phyloP scores from a whole-genome alignment of 2,329 filamentous ascomycete genomes.

The Penicillium sp. region DNA sequence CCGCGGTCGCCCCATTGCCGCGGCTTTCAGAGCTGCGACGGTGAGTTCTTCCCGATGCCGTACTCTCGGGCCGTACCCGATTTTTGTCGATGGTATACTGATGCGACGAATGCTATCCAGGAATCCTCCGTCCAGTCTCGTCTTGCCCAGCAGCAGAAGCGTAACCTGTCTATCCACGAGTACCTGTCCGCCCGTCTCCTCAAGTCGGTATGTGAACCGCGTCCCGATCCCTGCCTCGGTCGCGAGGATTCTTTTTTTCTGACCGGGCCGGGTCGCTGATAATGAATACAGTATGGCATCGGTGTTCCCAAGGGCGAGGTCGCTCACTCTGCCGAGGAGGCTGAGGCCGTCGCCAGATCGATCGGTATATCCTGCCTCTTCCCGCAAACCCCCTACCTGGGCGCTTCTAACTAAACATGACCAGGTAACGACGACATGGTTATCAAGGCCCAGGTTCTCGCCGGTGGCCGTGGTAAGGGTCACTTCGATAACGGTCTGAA shows the following conservation, averaged over 20 bases:
- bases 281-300: conserved; percentile 73
- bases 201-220: conserved; percentile 54
- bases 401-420: conserved; percentile 19
- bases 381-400: conserved; percentile 2
- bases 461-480: conserved; percentile 96
- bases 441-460: conserved; percentile 98
- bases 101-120: conserved; percentile 38
- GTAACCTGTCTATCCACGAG: conserved; percentile 95
- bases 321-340: conserved; percentile 78
- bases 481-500: conserved; percentile 98
- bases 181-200: conserved; percentile 94
- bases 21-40: conserved; percentile 74
- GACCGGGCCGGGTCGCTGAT: conserved; percentile 22
- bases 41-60: conserved; percentile 51
- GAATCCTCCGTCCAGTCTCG: conserved; percentile 55
- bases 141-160: conserved; percentile 70
- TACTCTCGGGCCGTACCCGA: conserved; percentile 13
- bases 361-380: conserved; percentile 60
- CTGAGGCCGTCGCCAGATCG: conserved; percentile 83
- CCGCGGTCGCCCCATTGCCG: conserved; percentile 75
- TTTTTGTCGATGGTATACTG: conserved; percentile 9
- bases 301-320: conserved; percentile 88
- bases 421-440: conserved; percentile 86
- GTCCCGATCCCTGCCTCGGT: conserved; percentile 10
- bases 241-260: conserved; percentile 11